Base-by-base conservation (phyloP, 2,329 filamentous ascomycete species). In the Acarospora socialis region DNA sequence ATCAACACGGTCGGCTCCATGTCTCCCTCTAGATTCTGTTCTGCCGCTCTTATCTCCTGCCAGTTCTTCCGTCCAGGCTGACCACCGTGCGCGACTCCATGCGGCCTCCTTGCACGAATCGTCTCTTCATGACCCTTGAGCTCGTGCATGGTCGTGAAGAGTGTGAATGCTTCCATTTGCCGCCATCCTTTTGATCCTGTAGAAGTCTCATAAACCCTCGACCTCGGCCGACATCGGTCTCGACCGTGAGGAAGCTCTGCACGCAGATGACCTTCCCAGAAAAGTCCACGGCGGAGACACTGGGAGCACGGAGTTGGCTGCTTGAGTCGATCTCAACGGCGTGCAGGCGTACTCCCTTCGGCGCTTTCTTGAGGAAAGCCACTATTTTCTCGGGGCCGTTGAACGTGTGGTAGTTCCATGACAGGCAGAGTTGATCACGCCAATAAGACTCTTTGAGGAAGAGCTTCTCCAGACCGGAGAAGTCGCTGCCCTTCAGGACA, bases 371-470 rank as follows among this genome's bases (percentile, higher is more conserved):
- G 6, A 59, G 39, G 34, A 54, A 55, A 2, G 41, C 38, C 14
- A 46, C 37, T 14, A 59, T 57, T 4, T 46, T 45, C 1, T 41
- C 29, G n/a, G 43, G 43, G 3, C 44, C 46, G 20, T 50, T 46
- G 14, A 56, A 41, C 4, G 54, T 54, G 12, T 49, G 55, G 30
- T 56, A 46, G 21, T 58, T 51, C 56, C 56, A 59, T 23, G 52
- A 50, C 8, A 59, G 38, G 5, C 48, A 49, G n/a, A 58, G 42
- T 40, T 54, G 52, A 19, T 59, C 56, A 4, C 56, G 50, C 53
- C 55, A 57, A 50, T 53, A 57, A 7, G 55, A 55, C n/a, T 56
- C 53, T 12, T 41, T 23, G 9, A 56, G 52, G 28, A 59, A 53
- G 4, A 59, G 40, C 2, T 33, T 19, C 15, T 32, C 12, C 17